These are phyloP conservation scores for Adansonia grandidieri DNA, from an alignment of 441 rosid species.

Conservation along the genomic window DNA sequence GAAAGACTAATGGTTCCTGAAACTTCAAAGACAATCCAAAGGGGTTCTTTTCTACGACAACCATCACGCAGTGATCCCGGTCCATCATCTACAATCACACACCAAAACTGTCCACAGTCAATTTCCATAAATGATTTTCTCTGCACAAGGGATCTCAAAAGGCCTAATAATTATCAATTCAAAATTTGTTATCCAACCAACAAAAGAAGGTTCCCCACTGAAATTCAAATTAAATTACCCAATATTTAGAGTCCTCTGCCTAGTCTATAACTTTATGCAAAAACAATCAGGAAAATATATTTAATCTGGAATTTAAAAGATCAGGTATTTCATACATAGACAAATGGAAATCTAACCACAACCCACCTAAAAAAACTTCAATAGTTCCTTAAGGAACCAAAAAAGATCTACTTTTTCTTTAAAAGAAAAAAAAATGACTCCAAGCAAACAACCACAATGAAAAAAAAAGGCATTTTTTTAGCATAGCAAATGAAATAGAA, in stretches of 20 bases:
- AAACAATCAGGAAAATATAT: neutral
- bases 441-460: neutral
- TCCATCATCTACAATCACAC: slow-evolving; percentile 64
- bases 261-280: neutral
- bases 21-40: slow-evolving; percentile 82
- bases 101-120: neutral
- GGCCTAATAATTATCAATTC: neutral
- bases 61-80: slow-evolving; percentile 87
- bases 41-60: slow-evolving; percentile 73
- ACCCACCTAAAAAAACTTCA: neutral
- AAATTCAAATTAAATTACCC: slow-evolving; percentile 10
- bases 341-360: neutral
- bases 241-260: neutral
- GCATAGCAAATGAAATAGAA: neutral
- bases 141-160: neutral
- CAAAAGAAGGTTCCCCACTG: neutral
- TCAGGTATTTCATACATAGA: neutral
- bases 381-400: neutral
- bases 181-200: neutral
- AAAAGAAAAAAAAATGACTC: neutral
- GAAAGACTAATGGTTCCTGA: slow-evolving; percentile 75
- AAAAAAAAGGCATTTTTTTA: neutral
- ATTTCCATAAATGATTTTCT: neutral
- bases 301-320: neutral
- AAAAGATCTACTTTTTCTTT: neutral